Base-by-base conservation (phyloP, 1,139 yeast genomes). In the Kurtzmaniella quercitrusa region DNA sequence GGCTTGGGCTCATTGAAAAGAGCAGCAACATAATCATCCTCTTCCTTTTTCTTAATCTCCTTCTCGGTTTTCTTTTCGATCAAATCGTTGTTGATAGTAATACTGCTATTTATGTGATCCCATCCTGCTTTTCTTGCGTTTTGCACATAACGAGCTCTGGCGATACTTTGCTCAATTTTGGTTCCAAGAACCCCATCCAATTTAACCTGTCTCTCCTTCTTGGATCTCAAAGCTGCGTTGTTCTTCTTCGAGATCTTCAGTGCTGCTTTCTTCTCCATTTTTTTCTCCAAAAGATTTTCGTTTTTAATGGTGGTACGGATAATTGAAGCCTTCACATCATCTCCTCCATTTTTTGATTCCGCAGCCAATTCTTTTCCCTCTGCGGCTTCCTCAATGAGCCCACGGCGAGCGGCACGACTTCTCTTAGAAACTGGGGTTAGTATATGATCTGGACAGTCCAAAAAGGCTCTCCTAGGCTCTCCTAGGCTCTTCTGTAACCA, bases 321-420 rank as follows among this genome's bases (percentile, higher is more conserved):
- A 47, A 85, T 75, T 21, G 86, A 79, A 49, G 81, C 79, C 23
- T 81, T 70, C 18, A 81, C 68, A 48, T 80, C 85, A 25, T 81
- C 75, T 42, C 72, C 71, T 47, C 80, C 83, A 9, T 73, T 67
- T 59, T 84, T 77, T 33, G 88, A 83, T 18, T 82, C 59, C 18
- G 64, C 59, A 21, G 70, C 67, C 40, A 84, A 66, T 16, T 75
- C 72, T 49, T 70, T 75, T 11, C 75, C 74, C 17, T 54, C 63
- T 6, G 55, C 57, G 6, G 67, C 64, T 16, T 62, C 63, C 12
- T 63, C 69, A 33, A 67, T 62, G 43, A 69, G 72, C 3, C 83
- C 85, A 59, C 89, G 73, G 65, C 91, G 79, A 3, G 93, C 91
- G 5, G 90, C 90, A 66, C 93, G 77, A 40, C 90, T 82, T 50